These are phyloP conservation scores for Globisporangium emineosum DNA, from an alignment of 352 stramenopile species.

Conservation along the genomic window DNA sequence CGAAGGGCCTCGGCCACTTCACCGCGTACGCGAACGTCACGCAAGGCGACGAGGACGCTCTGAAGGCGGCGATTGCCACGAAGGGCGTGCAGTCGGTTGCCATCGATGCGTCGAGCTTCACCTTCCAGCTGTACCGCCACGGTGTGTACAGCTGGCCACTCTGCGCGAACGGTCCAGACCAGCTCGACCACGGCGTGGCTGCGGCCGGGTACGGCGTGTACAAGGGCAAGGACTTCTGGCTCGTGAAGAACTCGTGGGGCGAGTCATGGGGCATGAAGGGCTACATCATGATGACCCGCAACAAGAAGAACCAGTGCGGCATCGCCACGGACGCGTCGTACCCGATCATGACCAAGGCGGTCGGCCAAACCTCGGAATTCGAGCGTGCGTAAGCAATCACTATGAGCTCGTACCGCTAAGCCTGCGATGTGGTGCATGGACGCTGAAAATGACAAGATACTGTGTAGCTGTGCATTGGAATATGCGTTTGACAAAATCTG, in stretches of 20 bases:
- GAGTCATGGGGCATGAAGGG: slow-evolving; percentile 85
- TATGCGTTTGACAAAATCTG: neutral
- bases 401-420: no score
- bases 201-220: slow-evolving; percentile 92
- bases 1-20: slow-evolving; percentile 35
- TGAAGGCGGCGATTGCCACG: slow-evolving; percentile 86
- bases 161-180: slow-evolving; percentile 33
- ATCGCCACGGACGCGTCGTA: slow-evolving; percentile 89
- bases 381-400: neutral
- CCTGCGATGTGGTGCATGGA: no score
- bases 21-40: slow-evolving; percentile 72
- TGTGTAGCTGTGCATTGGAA: neutral
- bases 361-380: slow-evolving; percentile 5
- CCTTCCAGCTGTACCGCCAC: slow-evolving; percentile 77
- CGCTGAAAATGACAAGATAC: neutral
- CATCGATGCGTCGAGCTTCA: slow-evolving; percentile 81
- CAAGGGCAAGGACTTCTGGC: slow-evolving; percentile 90
- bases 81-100: slow-evolving; percentile 83
- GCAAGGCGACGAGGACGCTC: slow-evolving; percentile 63
- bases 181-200: slow-evolving; percentile 94
- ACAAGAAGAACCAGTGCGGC: slow-evolving; percentile 92
- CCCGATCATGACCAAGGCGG: slow-evolving; percentile 41
- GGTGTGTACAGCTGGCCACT: slow-evolving; percentile 58
- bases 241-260: slow-evolving; percentile 95
- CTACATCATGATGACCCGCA: slow-evolving; percentile 82